These are phyloP conservation scores for Colletotrichum sp. DNA, from an alignment of 2,329 filamentous ascomycete species.

Conservation along the genomic window DNA sequence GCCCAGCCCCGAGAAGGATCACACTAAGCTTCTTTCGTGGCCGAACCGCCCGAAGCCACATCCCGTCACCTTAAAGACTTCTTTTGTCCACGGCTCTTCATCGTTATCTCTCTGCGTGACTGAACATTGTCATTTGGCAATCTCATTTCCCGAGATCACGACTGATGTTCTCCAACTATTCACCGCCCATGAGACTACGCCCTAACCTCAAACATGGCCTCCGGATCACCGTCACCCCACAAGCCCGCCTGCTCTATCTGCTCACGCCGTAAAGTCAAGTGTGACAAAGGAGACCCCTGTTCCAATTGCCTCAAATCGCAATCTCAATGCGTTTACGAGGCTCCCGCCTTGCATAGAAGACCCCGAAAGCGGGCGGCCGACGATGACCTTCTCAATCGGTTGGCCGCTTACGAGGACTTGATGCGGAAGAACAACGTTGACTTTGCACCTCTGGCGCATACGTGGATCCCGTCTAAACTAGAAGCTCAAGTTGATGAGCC, in stretches of 20 bases:
- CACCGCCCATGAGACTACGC: not conserved
- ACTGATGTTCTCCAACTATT: not conserved
- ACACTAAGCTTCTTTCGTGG: not conserved
- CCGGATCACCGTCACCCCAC: not conserved
- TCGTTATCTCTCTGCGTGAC: fast-evolving
- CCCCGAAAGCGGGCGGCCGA: conserved; percentile 31
- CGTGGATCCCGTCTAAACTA: conserved; percentile 28
- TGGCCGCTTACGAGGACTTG: conserved; percentile 31
- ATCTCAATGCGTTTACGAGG: conserved; percentile 28
- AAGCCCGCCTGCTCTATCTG: conserved; percentile 37
- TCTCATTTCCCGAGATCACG: not conserved
- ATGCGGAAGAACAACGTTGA: conserved; percentile 30
- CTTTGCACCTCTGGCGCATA: conserved; percentile 22
- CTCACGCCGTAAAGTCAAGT: conserved; percentile 46
- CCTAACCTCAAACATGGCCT: not conserved
- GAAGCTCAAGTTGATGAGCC: not conserved
- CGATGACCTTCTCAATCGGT: conserved; percentile 27
- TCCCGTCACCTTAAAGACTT: not conserved
- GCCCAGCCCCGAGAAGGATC: not conserved
- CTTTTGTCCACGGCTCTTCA: not conserved
- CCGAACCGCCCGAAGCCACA: not conserved
- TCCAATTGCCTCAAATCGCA: conserved; percentile 46
- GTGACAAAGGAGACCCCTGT: conserved; percentile 44
- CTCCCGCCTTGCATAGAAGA: conserved; percentile 21
- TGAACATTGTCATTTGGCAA: not conserved